A percentile compares a stretch with the other conserved stretches of the same genome.
Evolutionary conservation across 106 monocot species (phyloP).

Genomic region (Posidonia australis): DNA sequence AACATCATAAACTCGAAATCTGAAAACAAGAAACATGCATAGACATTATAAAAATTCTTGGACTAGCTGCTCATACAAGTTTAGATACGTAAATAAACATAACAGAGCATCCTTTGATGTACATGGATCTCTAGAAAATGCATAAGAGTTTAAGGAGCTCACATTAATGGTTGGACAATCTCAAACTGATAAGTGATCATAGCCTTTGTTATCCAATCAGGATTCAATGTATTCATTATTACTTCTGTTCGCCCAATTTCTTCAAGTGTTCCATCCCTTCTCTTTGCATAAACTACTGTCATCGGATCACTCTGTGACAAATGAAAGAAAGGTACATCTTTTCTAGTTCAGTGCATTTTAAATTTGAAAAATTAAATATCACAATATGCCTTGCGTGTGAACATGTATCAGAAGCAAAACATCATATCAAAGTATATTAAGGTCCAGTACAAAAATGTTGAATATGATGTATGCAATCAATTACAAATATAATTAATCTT

Average conservation of each 20-base stretch:
- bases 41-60: neutral
- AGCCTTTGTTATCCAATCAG: constrained; percentile 67
- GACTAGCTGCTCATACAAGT: neutral
- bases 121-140: neutral
- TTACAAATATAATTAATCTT: no score
- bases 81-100: neutral
- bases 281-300: constrained; percentile 69
- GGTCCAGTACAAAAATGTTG: no score
- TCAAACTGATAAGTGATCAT: constrained; percentile 77
- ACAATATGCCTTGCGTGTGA: neutral
- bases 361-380: constrained; percentile 4
- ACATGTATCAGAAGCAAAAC: no score
- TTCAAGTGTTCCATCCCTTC: constrained; percentile 77
- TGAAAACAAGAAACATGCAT: neutral
- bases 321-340: neutral
- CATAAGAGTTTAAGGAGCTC: neutral
- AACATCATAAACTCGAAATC: constrained; percentile 9
- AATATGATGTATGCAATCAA: no score
- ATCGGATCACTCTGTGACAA: constrained; percentile 80
- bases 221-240: constrained; percentile 79
- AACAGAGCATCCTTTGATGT: neutral
- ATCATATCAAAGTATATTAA: no score
- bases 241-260: constrained; percentile 97
- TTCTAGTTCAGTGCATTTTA: neutral
- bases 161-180: constrained; percentile 14